Evolutionary conservation across 345 rosid species (phyloP), one percentile per base, ranked within the genome.

Genomic region (Eucalyptus tenuipes): DNA sequence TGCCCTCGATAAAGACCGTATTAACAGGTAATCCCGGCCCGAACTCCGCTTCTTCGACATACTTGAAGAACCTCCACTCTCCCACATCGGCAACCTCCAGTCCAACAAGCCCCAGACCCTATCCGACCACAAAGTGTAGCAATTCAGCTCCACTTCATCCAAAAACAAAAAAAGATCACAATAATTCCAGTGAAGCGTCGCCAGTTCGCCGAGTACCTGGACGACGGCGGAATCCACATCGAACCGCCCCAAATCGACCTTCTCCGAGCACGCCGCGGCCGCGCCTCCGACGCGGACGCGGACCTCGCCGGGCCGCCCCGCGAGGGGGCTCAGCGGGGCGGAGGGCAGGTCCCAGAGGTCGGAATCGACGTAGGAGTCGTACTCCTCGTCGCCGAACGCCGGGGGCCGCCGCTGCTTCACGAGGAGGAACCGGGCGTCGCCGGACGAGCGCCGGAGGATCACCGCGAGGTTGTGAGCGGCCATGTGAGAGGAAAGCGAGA

Each of bases 331-430:
- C 87, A 96, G 89, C 87, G 84, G 88, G 13, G 95, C 89, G 37
- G 94, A 94, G 10, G 98, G 99, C 84, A 97, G 91, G 94, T 97
- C 99, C 98, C 97, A 95, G 88, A 96, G 95, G 91, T 95, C 93
- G 80, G 96, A 96, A 91, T 96, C 99, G 61, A 93, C 89, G 53
- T 86, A 94, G 59, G 95, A 94, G 89, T 96, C 98, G 89, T 96
- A 96, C 87, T 92, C 94, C 64, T 92, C 93, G 31, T 95, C 94
- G 84, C 91, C 91, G 90, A 94, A 94, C 89, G 91, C 88, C 17
- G 94, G 92, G 20, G 98, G 99, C 5, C 89, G 95, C n/a, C 91
- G 92, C 90, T 94, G 99, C 90, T 92, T 96, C 49, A 89, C 59
- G 68, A 97, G 92, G 37, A 96, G 92, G 85, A 96, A 96, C 50